Conservation (phyloP, 2,329 filamentous ascomycete species). For the Penicillium corylophilum region DNA sequence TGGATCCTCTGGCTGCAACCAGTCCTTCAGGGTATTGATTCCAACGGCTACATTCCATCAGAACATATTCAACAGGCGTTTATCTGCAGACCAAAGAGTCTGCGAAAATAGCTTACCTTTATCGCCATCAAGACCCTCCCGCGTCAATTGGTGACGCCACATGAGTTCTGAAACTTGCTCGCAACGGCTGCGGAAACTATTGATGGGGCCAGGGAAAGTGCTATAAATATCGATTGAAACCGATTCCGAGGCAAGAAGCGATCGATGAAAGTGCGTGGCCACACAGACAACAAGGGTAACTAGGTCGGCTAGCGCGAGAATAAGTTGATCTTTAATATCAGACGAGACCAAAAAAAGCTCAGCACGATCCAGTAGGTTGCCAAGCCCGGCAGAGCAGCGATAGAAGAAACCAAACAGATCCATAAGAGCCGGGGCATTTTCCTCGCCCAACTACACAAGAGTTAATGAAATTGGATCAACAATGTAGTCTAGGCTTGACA, state of each 20-base stretch:
- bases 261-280: not conserved
- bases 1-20: not conserved
- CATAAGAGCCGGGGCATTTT: not conserved
- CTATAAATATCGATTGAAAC: not conserved
- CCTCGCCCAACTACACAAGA: not conserved
- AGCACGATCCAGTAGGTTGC: not conserved
- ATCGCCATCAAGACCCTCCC: not conserved
- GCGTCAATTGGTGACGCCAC: not conserved
- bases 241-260: not conserved
- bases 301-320: not conserved
- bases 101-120: not conserved
- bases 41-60: not conserved
- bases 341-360: not conserved
- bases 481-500: not conserved
- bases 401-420: not conserved
- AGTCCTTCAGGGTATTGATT: not conserved
- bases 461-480: not conserved
- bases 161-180: not conserved
- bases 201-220: not conserved
- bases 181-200: not conserved
- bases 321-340: not conserved
- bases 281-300: not conserved
- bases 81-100: too few species aligned
- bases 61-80: too few species aligned
- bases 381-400: not conserved